Base-by-base conservation (phyloP, 2,329 filamentous ascomycete genomes). In the Diaporthe nobilis region DNA sequence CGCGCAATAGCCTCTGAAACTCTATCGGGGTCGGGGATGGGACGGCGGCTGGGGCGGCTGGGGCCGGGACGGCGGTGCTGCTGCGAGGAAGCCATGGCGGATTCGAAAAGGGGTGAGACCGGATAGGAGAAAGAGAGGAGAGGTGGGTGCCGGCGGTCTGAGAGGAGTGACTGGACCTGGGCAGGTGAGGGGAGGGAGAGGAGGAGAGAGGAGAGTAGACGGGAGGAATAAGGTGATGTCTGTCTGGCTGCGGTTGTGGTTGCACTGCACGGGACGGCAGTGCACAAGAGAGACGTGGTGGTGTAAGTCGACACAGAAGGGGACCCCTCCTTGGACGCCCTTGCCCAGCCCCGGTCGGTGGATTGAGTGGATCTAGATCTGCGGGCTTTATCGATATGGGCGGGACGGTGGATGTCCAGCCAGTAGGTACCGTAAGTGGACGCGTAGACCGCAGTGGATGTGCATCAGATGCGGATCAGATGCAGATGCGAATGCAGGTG, bases 21-120 rank as follows among this genome's bases (percentile, higher is more conserved):
- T 73, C 77, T 77, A 61, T 77, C 68, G 49, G 73, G 68, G 42
- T 78, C 60, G 70, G 73, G 57, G 34, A 71, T n/a, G 63, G 73
- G 49, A 44, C 61, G 77, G 74, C 71, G 77, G 61, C 44, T 76
- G 44, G 75, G 55, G 61, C 63, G 71, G 47, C 73, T 74, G 74
- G 63, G 73, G 65, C 75, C 76, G 44, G 53, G 77, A 63, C 74
- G 79, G 74, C 75, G 72, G 70, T 79, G 79, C 8, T 75, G 71
- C 31, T 80, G 78, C 20, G 74, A 77, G 53, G 79, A 75, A 72
- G 77, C 76, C 79, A 80, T 80, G 49, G 47, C 72, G 51, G 57
- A 42, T 63, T 28, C 53, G 58, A 51, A 34, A 70, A 37, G 61
- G 44, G 37, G 61, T 7, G 47, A 51, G 57, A n/a, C 20, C 44